Evolutionary conservation across 140 eudicot species (phyloP).

Genomic region (Eryngium alpinum): DNA sequence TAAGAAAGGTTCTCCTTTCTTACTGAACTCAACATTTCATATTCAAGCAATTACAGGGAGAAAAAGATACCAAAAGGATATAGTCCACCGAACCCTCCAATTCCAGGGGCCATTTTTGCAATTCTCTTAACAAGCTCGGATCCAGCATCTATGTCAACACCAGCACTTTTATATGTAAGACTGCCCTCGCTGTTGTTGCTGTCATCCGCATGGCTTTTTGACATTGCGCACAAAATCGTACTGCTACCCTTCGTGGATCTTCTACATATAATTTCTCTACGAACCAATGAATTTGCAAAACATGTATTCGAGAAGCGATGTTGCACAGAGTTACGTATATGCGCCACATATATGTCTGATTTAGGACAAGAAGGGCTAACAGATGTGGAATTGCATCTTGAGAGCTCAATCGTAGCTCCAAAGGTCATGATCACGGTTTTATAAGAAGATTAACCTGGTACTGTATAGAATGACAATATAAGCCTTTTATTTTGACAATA

Average conservation of each 20-base stretch:
- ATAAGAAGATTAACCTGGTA: background rate
- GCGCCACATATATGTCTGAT: background rate
- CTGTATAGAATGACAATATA: background rate
- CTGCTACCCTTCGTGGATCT: conserved; percentile 18
- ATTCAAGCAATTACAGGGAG: background rate
- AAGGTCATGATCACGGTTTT: conserved; percentile 33
- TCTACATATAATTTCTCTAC: conserved; percentile 20
- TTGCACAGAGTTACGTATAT: conserved; percentile 18
- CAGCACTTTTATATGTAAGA: conserved; percentile 86
- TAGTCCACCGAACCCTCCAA: conserved; percentile 96
- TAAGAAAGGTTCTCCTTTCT: background rate
- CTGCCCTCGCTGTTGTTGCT: conserved; percentile 24
- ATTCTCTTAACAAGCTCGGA: conserved; percentile 88
- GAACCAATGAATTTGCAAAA: conserved; percentile 21
- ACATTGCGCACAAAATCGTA: conserved; percentile 26
- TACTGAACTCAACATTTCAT: background rate
- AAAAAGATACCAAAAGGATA: conserved; percentile 66
- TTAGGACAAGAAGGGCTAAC: conserved; percentile 20
- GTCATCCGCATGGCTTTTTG: conserved; percentile 22
- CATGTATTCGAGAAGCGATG: conserved; percentile 25
- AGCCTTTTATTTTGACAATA: background rate
- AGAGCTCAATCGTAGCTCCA: conserved; percentile 41
- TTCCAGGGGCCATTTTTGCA: conserved; percentile 97
- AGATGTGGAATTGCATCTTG: conserved; percentile 23
- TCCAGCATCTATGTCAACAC: conserved; percentile 98